A percentile compares a stretch with the other conserved stretches of the same genome.
These are phyloP conservation scores for Colletotrichum echinochloae DNA, from an alignment of 2,329 filamentous ascomycete genomes.

Conservation along the genomic window DNA sequence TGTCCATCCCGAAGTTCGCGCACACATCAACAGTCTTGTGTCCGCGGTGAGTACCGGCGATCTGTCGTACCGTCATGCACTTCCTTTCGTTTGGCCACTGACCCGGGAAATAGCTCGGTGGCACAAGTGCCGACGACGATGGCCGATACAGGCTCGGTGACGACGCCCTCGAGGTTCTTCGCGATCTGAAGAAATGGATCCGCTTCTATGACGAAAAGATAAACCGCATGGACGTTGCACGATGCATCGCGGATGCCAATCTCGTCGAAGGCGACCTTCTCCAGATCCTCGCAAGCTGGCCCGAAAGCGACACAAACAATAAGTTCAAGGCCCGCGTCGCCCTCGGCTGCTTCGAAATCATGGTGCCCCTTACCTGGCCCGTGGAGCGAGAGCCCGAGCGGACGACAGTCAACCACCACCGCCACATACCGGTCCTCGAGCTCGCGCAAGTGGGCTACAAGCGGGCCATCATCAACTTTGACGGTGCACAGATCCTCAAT, in stretches of 20 bases:
- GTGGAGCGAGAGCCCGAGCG: conserved; percentile 81
- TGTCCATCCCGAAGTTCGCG: conserved; percentile 92
- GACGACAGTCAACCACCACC: conserved; percentile 93
- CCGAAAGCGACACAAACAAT: conserved; percentile 77
- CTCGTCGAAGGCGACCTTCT: conserved; percentile 90
- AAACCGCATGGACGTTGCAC: conserved; percentile 93
- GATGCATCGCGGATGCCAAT: conserved; percentile 92
- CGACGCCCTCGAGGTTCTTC: conserved; percentile 89
- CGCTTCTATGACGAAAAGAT: conserved; percentile 93
- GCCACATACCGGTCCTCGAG: conserved; percentile 90
- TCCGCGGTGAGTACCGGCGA: conserved; percentile 77
- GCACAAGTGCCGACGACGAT: conserved; percentile 81
- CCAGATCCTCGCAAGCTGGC: conserved; percentile 88
- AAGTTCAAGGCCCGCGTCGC: conserved; percentile 83
- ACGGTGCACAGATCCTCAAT: conserved; percentile 80
- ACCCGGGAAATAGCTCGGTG: conserved; percentile 77
- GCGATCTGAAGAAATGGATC: conserved; percentile 95
- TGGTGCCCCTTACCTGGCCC: conserved; percentile 95
- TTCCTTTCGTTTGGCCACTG: conserved; percentile 14
- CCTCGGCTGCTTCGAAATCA: conserved; percentile 87
- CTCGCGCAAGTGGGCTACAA: conserved; percentile 93
- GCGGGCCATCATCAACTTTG: conserved; percentile 85
- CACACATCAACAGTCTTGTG: conserved; percentile 92
- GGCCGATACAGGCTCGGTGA: conserved; percentile 91
- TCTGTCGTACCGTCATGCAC: not conserved